A percentile compares a stretch with the other conserved stretches of the same genome.
phyloP scores from a whole-genome alignment of 2,329 filamentous ascomycete species.

The Fusarium nisikadoi region DNA sequence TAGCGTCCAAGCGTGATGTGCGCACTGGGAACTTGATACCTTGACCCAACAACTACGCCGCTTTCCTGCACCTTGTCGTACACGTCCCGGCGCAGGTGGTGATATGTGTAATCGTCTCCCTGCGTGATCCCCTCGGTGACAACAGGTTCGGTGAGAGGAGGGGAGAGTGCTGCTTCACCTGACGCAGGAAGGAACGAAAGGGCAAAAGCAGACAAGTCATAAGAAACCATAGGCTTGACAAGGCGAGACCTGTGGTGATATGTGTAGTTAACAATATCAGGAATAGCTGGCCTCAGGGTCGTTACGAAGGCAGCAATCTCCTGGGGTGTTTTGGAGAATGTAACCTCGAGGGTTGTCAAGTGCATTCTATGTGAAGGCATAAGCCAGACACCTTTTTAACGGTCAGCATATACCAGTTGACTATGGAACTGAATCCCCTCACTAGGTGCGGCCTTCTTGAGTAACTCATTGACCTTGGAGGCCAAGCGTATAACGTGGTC shows the following conservation, averaged over 20 bases:
- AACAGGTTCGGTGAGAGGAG: slow-evolving; percentile 53
- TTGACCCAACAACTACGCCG: slow-evolving; percentile 76
- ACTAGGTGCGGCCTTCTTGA: slow-evolving; percentile 76
- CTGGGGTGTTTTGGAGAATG: slow-evolving; percentile 77
- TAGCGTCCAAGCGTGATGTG: slow-evolving; percentile 91
- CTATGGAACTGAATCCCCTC: slow-evolving; percentile 48
- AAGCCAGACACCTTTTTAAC: slow-evolving; percentile 76
- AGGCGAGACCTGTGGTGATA: slow-evolving; percentile 76
- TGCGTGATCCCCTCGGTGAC: slow-evolving; percentile 51
- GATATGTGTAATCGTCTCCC: slow-evolving; percentile 82
- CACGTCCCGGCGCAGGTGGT: slow-evolving; percentile 86
- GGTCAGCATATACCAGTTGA: background rate
- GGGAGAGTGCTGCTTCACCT: slow-evolving; percentile 61
- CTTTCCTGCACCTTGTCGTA: slow-evolving; percentile 69
- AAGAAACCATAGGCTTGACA: slow-evolving; percentile 84
- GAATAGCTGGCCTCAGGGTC: slow-evolving; percentile 65
- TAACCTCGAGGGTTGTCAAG: slow-evolving; percentile 85
- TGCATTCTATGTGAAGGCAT: slow-evolving; percentile 85
- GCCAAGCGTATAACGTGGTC: slow-evolving; percentile 75
- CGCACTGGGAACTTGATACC: slow-evolving; percentile 89
- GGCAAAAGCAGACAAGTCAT: slow-evolving; percentile 86
- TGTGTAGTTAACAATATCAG: slow-evolving; percentile 73
- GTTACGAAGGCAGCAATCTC: slow-evolving; percentile 74
- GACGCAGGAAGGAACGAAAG: slow-evolving; percentile 86
- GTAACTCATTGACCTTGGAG: slow-evolving; percentile 71